Evolutionary conservation across 805 yeast species (phyloP).

Genomic region (Lipomyces lipofer): DNA sequence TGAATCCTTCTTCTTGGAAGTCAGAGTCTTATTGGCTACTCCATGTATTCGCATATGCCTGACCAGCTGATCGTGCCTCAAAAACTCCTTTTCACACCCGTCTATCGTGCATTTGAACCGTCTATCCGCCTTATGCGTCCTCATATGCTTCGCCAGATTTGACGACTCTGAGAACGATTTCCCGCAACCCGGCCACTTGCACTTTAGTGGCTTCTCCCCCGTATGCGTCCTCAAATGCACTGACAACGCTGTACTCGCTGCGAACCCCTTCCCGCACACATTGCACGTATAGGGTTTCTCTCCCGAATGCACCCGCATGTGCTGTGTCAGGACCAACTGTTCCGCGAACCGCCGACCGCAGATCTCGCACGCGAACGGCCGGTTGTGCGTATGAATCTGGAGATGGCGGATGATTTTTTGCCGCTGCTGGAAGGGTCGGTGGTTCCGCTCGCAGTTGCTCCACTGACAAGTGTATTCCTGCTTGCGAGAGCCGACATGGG

Average conservation of each 20-base stretch:
- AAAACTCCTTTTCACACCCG: constrained; percentile 34
- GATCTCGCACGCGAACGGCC: constrained; percentile 69
- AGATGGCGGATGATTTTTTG: constrained; percentile 86
- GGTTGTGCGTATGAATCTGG: constrained; percentile 81
- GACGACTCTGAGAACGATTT: constrained; percentile 87
- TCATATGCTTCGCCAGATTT: constrained; percentile 84
- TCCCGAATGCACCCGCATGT: constrained; percentile 81
- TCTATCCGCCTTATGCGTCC: constrained; percentile 54
- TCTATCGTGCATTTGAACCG: constrained; percentile 29
- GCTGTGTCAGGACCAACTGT: constrained; percentile 75
- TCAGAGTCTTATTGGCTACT: no score
- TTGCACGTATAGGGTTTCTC: constrained; percentile 82
- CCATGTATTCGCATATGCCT: constrained; percentile 33
- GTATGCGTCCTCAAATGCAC: constrained; percentile 86
- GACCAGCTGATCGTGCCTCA: constrained; percentile 34
- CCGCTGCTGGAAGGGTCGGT: constrained; percentile 69
- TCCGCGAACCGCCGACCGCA: constrained; percentile 78
- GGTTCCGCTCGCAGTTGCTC: constrained; percentile 69
- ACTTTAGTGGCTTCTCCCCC: constrained; percentile 82
- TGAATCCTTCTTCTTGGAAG: no score
- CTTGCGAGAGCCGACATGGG: constrained; percentile 75
- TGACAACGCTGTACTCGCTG: constrained; percentile 77
- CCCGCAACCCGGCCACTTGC: constrained; percentile 78
- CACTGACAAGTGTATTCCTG: constrained; percentile 71
- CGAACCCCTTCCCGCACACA: constrained; percentile 72